Evolutionary conservation across 345 rosid species (phyloP).

Genomic region (Ricinus communis): DNA sequence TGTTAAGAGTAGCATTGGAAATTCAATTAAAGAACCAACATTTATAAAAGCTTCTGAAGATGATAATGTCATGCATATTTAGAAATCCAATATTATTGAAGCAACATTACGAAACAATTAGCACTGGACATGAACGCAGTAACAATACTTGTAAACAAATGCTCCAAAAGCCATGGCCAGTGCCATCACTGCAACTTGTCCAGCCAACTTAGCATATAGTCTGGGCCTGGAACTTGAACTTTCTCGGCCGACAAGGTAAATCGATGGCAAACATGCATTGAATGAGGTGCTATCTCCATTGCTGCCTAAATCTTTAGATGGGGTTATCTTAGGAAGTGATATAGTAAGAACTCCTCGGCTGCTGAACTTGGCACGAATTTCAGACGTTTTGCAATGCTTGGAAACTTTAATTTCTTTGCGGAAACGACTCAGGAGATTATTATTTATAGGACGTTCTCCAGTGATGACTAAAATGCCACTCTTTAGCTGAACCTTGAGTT

Average conservation of each 20-base stretch:
- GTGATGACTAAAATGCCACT: conserved; percentile 35
- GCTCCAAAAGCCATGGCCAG: conserved; percentile 8
- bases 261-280: conserved; percentile 7
- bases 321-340: background rate
- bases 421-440: conserved; percentile 30
- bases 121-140: background rate
- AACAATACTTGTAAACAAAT: background rate
- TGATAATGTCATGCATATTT: too few relatives aligned
- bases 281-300: background rate
- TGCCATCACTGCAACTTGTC: background rate
- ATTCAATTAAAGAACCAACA: too few relatives aligned
- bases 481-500: conserved; percentile 39
- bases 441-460: conserved; percentile 36
- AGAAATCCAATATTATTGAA: too few relatives aligned
- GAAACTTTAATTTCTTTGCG: conserved; percentile 41
- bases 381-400: conserved; percentile 27
- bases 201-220: background rate
- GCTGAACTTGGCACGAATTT: conserved; percentile 39
- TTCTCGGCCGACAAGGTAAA: background rate
- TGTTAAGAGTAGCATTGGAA: too few relatives aligned
- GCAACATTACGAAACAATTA: too few relatives aligned
- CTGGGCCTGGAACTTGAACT: background rate
- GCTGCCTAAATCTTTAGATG: background rate
- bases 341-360: background rate
- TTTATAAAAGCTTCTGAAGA: too few relatives aligned